Conservation (phyloP, 1,139 yeast genomes). For the Saccharomycopsis crataegensis region DNA sequence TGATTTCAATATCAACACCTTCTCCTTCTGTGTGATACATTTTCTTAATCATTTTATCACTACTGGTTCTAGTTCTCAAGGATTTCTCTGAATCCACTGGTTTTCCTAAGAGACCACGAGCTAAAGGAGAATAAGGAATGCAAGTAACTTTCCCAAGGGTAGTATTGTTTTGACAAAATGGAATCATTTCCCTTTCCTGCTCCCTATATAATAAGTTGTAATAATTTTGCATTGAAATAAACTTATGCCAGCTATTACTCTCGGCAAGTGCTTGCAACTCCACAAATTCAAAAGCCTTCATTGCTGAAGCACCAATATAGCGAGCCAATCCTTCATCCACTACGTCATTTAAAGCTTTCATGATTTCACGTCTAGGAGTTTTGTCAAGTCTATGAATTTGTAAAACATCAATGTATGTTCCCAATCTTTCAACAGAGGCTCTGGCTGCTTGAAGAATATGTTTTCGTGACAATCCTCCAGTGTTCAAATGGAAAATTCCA, state of each 20-base stretch:
- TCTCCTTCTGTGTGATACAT: too few species aligned
- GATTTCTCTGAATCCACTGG: slow-evolving; percentile 28
- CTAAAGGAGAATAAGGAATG: slow-evolving; percentile 48
- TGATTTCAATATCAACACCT: slow-evolving; percentile 32
- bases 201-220: slow-evolving; percentile 44
- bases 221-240: slow-evolving; percentile 43
- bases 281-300: slow-evolving; percentile 39
- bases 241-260: slow-evolving; percentile 38
- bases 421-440: slow-evolving; percentile 36
- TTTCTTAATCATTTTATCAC: too few species aligned
- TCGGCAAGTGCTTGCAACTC: slow-evolving; percentile 40
- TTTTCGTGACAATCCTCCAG: slow-evolving; percentile 37
- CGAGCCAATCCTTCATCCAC: slow-evolving; percentile 36
- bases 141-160: slow-evolving; percentile 32
- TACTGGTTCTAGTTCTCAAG: too few species aligned
- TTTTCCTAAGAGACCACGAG: slow-evolving; percentile 40
- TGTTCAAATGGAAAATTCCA: slow-evolving; percentile 21
- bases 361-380: slow-evolving; percentile 38
- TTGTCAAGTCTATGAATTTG: slow-evolving; percentile 42
- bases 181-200: slow-evolving; percentile 45
- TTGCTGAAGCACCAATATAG: slow-evolving; percentile 44
- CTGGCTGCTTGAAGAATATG: slow-evolving; percentile 40
- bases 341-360: slow-evolving; percentile 41
- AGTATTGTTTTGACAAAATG: slow-evolving; percentile 31
- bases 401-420: slow-evolving; percentile 42